Evolutionary conservation across 1,284 basidiomycete species (phyloP).

Genomic region (Quambalaria eucalypti): DNA sequence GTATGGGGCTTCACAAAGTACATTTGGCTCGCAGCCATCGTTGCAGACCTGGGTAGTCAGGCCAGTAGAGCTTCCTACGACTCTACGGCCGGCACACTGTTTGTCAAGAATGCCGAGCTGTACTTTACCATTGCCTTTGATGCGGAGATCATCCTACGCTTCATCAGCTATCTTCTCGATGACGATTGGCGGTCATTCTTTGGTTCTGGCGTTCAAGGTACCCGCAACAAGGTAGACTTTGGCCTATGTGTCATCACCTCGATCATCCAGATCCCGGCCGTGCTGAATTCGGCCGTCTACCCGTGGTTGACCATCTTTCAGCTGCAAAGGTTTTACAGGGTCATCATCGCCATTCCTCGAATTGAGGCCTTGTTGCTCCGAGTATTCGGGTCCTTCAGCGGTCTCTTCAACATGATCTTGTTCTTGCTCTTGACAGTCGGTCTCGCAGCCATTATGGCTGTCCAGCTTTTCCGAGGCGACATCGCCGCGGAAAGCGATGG

Average conservation of each 20-base stretch:
- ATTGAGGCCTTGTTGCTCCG: constrained; percentile 56
- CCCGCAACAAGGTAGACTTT: constrained; percentile 68
- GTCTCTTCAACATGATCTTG: constrained; percentile 83
- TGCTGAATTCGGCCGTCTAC: constrained; percentile 60
- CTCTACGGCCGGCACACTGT: constrained; percentile 7
- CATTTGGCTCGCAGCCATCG: constrained; percentile 56
- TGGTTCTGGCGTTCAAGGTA: constrained; percentile 14
- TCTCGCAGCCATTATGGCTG: constrained; percentile 69
- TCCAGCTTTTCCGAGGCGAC: constrained; percentile 69
- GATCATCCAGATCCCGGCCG: constrained; percentile 76
- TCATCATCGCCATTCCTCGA: constrained; percentile 77
- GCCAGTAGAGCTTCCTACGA: constrained; percentile 60
- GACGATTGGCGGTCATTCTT: constrained; percentile 80
- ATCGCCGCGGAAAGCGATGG: constrained; percentile 51
- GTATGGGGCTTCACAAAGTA: constrained; percentile 40
- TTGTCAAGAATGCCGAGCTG: constrained; percentile 59
- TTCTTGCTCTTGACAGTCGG: constrained; percentile 86
- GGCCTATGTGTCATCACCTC: constrained; percentile 69
- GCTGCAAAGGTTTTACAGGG: constrained; percentile 80
- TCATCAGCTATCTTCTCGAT: constrained; percentile 57
- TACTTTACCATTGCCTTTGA: constrained; percentile 77
- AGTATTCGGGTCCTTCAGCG: constrained; percentile 85
- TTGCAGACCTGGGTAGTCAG: constrained; percentile 60
- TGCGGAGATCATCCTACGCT: constrained; percentile 72
- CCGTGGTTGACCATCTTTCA: constrained; percentile 89